Base-by-base conservation (phyloP, 2,329 filamentous ascomycete genomes). In the Zymoseptoria tritici region DNA sequence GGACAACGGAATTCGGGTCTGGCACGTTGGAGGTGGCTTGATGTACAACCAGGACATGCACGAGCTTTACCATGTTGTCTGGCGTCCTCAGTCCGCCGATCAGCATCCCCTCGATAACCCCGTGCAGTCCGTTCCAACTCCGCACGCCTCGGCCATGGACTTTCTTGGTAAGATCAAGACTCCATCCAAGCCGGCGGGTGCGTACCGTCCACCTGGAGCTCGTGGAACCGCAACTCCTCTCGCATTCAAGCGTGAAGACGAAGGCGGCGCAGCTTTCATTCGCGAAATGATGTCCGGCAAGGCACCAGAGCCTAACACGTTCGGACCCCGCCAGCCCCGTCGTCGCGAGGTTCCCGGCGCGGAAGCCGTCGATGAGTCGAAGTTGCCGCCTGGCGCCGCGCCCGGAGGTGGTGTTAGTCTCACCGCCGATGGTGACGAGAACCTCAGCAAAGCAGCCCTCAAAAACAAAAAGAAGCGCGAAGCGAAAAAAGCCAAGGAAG, bases 391-490 rank as follows among this genome's bases (percentile, higher is more conserved):
- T 53, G 84, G 89, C n/a, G 85, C 87, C 64, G 86, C 88, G 52
- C 83, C 83, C 56, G 85, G 87, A 53, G 85, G 84, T 57, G 85
- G 84, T 51, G 84, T 86, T 50, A 83, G 83, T 63, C 81, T 89
- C 52, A 85, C 88, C 13, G 82, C 78, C 64, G 75, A 87, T 76
- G 78, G 86, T 51, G 88, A 91, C 62, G 89, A 90, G 67, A 86
- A 83, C 67, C 74, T 94, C 62, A 92, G 89, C 63, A 95, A 94
- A 78, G 85, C 88, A 57, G 91, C 89, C 11, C 79, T 90, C 68
- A 97, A 97, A 83, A 97, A 97, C 78, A 97, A 97, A 85, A 97
- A 97, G 85, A 97, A 97, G 84, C 85, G 94, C 52, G 87, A 90
- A 67, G 90, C 90, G 66, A 97, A 95, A 82, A 97, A 97, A 78